A percentile compares a stretch with the other conserved stretches of the same genome.
Evolutionary conservation across 805 yeast species (phyloP).

Genomic region (Nakazawaea pomicola): DNA sequence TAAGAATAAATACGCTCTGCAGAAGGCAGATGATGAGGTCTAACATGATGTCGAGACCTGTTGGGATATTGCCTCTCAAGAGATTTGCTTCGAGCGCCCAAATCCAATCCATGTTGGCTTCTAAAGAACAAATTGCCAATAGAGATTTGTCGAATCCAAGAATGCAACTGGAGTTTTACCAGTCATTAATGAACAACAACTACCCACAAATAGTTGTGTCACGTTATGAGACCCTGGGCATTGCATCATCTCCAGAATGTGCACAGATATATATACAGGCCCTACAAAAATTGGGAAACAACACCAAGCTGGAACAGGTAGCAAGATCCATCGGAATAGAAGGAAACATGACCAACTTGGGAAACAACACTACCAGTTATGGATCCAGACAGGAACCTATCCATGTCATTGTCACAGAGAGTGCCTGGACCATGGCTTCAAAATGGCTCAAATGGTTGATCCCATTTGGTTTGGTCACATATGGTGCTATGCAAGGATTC

Average conservation of each 20-base stretch:
- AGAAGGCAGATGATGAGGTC: background rate
- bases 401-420: slow-evolving; percentile 89
- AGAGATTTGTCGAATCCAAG: slow-evolving; percentile 59
- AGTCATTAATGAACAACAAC: slow-evolving; percentile 64
- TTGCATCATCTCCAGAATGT: slow-evolving; percentile 77
- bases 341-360: slow-evolving; percentile 15
- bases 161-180: slow-evolving; percentile 81
- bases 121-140: slow-evolving; percentile 85
- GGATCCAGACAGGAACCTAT: slow-evolving; percentile 81
- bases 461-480: slow-evolving; percentile 73
- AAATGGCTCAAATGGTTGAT: slow-evolving; percentile 88
- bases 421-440: slow-evolving; percentile 69
- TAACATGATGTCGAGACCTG: background rate
- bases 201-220: slow-evolving; percentile 97
- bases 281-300: slow-evolving; percentile 68
- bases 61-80: slow-evolving; percentile 14
- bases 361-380: slow-evolving; percentile 18
- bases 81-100: slow-evolving; percentile 26
- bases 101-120: slow-evolving; percentile 37
- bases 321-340: slow-evolving; percentile 41
- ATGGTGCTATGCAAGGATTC: slow-evolving; percentile 76
- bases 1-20: background rate
- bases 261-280: slow-evolving; percentile 78
- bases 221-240: slow-evolving; percentile 91
- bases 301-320: slow-evolving; percentile 69